phyloP scores from a whole-genome alignment of 2,329 filamentous ascomycete species.

The Trichothecium roseum region DNA sequence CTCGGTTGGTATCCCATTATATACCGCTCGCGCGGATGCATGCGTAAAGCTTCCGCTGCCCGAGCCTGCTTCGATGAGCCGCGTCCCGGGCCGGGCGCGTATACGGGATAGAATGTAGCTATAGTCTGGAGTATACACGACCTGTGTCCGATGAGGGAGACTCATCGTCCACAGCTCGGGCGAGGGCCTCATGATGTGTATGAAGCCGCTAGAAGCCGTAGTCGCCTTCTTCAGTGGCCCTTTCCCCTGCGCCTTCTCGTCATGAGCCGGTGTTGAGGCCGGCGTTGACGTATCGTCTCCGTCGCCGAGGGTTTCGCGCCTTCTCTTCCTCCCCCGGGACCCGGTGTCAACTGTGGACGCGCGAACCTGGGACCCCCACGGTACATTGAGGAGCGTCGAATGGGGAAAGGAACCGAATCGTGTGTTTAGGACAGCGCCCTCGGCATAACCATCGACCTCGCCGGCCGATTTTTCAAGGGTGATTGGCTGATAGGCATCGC shows the following conservation, averaged over 20 bases:
- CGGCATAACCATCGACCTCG: slow-evolving; percentile 59
- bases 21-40: slow-evolving; percentile 65
- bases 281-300: slow-evolving; percentile 15
- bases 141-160: slow-evolving; percentile 72
- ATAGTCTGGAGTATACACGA: slow-evolving; percentile 80
- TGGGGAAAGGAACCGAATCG: slow-evolving; percentile 88
- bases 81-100: slow-evolving; percentile 60
- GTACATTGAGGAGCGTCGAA: slow-evolving; percentile 62
- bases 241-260: slow-evolving; percentile 17
- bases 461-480: slow-evolving; percentile 51
- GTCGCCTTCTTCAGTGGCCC: slow-evolving; percentile 34
- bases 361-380: slow-evolving; percentile 86
- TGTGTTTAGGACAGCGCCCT: slow-evolving; percentile 78
- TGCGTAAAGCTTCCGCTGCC: slow-evolving; percentile 81
- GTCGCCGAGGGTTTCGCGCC: slow-evolving; percentile 36
- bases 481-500: slow-evolving; percentile 73
- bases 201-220: slow-evolving; percentile 56
- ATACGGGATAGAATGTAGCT: slow-evolving; percentile 74
- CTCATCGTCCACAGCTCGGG: slow-evolving; percentile 76
- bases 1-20: slow-evolving; percentile 49
- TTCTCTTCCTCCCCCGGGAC: slow-evolving; percentile 66
- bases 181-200: slow-evolving; percentile 68
- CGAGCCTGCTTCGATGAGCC: slow-evolving; percentile 70
- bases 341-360: slow-evolving; percentile 88
- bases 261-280: neutral